phyloP scores from a whole-genome alignment of 176 grass and related monocot genomes.

The Raddia distichophylla region DNA sequence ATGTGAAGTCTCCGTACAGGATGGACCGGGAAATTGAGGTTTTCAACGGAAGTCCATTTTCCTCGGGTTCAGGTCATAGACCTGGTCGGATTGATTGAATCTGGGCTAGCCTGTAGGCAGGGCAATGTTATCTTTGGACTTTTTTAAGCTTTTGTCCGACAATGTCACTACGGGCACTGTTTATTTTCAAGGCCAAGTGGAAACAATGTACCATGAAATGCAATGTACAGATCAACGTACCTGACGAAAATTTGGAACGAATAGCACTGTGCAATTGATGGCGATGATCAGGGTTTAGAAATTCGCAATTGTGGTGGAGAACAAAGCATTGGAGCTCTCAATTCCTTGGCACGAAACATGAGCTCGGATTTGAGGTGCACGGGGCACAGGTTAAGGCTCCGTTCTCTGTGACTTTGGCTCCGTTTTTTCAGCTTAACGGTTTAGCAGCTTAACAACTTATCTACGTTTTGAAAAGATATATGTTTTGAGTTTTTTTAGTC shows the following conservation, averaged over 20 bases:
- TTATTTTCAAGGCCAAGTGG: background rate
- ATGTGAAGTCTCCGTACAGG: background rate
- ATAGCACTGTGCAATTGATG: background rate
- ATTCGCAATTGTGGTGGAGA: background rate
- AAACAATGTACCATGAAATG: background rate
- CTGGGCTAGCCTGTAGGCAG: background rate
- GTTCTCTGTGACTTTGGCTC: no score
- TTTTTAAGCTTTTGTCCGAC: background rate
- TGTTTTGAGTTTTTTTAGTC: no score
- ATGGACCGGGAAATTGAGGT: background rate
- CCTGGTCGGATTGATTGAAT: background rate
- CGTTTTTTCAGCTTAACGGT: no score
- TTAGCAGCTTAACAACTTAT: no score
- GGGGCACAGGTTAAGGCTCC: no score
- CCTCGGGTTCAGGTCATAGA: slow-evolving; percentile 24
- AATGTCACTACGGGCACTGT: background rate
- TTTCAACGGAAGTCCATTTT: slow-evolving; percentile 23
- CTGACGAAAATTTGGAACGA: background rate
- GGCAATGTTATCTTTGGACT: background rate
- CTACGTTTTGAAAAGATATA: no score
- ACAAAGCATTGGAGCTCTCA: background rate
- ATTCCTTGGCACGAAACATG: background rate
- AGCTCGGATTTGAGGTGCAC: background rate
- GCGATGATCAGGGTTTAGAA: background rate
- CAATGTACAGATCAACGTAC: background rate